Percentiles rank a stretch among this genome's conserved stretches.
Evolutionary conservation across 305 asterid species (phyloP).

Genomic region (Andrographis paniculata): DNA sequence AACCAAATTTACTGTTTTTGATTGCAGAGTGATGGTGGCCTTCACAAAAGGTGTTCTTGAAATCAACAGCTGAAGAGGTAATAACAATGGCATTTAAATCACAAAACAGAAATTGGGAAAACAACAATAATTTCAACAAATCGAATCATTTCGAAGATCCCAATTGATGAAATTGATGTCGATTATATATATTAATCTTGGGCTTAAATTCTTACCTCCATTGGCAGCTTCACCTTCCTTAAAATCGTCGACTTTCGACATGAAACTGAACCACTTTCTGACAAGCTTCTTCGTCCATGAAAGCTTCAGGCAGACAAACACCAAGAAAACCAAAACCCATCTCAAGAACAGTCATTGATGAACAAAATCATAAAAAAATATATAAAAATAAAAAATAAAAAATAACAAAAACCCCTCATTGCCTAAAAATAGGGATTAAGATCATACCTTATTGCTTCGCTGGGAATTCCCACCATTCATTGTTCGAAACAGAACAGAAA

Average conservation of each 20-base stretch:
- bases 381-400: constrained; percentile 10
- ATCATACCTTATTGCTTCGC: too few relatives aligned
- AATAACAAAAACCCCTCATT: constrained; percentile 40
- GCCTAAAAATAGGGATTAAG: too few relatives aligned
- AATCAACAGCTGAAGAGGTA: constrained; percentile 9
- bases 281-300: constrained; percentile 90
- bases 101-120: too few relatives aligned
- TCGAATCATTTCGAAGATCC: too few relatives aligned
- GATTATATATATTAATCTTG: too few relatives aligned
- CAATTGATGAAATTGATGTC: too few relatives aligned
- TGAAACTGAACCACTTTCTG: constrained; percentile 85
- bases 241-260: constrained; percentile 60
- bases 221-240: constrained; percentile 61
- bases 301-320: constrained; percentile 47
- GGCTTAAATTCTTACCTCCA: constrained; percentile 60
- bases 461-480: constrained; percentile 81
- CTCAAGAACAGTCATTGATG: too few relatives aligned
- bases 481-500: constrained; percentile 35
- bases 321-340: constrained; percentile 25
- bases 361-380: constrained; percentile 10
- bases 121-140: too few relatives aligned
- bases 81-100: too few relatives aligned
- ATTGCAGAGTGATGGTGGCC: constrained; percentile 64
- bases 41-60: constrained; percentile 84
- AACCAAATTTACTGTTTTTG: constrained; percentile 86